phyloP scores from a whole-genome alignment of 2,329 filamentous ascomycete genomes.

The Ophiostoma ips region DNA sequence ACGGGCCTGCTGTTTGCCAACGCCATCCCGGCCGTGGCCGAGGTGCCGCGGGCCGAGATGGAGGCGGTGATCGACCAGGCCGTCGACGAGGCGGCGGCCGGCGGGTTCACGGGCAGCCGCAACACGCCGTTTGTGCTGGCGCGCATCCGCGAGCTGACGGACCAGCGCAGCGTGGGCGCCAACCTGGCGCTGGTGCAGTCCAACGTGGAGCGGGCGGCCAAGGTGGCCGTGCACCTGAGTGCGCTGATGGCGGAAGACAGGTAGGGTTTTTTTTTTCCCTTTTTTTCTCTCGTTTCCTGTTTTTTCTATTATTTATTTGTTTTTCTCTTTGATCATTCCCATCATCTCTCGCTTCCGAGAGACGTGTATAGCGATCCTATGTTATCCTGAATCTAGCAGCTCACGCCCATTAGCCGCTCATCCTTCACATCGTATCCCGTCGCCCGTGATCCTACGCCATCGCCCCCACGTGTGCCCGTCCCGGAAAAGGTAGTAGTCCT shows the following conservation, averaged over 20 bases:
- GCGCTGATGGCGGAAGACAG: slow-evolving; percentile 6
- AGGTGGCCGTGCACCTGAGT: slow-evolving; percentile 36
- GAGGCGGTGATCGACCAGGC: slow-evolving; percentile 54
- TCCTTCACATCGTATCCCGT: slow-evolving; percentile 5
- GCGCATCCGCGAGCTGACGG: slow-evolving; percentile 66
- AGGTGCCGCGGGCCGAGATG: slow-evolving; percentile 59
- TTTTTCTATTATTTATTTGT: not conserved
- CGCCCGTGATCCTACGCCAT: not conserved
- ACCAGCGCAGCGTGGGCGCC: slow-evolving; percentile 55
- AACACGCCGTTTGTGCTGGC: slow-evolving; percentile 76
- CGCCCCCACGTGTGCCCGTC: not conserved
- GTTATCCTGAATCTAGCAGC: not conserved
- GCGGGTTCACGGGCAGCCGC: slow-evolving; percentile 55
- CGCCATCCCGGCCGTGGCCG: slow-evolving; percentile 59
- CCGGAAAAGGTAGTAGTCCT: not conserved
- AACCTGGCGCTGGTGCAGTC: slow-evolving; percentile 50
- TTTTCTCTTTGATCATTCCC: not conserved
- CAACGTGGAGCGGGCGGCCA: slow-evolving; percentile 41
- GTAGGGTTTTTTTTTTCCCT: not conserved
- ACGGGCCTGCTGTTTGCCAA: slow-evolving; percentile 83
- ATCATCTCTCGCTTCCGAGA: too few species aligned
- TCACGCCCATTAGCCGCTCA: not conserved
- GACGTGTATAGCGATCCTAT: too few species aligned
- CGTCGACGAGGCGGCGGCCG: slow-evolving; percentile 46
- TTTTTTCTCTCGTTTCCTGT: too few species aligned